Conservation (phyloP, 2,329 filamentous ascomycete species). For the Colletotrichum simmondsii region DNA sequence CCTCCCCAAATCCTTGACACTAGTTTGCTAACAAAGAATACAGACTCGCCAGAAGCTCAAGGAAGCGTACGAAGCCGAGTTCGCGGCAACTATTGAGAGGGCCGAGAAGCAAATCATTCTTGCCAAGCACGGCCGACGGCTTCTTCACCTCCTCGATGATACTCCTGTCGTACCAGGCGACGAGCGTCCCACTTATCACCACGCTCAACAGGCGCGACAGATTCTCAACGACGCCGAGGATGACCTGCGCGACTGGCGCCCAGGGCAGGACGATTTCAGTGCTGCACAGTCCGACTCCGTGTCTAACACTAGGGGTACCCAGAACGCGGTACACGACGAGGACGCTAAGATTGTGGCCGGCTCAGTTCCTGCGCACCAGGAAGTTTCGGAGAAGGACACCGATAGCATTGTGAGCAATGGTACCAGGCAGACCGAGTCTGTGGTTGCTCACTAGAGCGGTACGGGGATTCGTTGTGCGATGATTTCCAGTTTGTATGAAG, state of each 20-base stretch:
- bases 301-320: slow-evolving; percentile 17
- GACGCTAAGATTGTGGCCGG: slow-evolving; percentile 20
- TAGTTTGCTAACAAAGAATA: not conserved
- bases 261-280: slow-evolving; percentile 50
- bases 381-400: not conserved
- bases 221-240: slow-evolving; percentile 93
- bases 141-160: slow-evolving; percentile 89
- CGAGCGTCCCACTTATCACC: slow-evolving; percentile 73
- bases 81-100: slow-evolving; percentile 91
- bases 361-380: slow-evolving; percentile 1
- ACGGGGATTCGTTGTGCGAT: not conserved
- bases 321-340: slow-evolving; percentile 17
- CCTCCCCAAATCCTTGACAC: no score
- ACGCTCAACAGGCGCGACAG: slow-evolving; percentile 77
- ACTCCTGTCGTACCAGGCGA: slow-evolving; percentile 91
- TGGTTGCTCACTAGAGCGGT: not conserved
- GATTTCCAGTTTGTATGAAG: not conserved
- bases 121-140: slow-evolving; percentile 86
- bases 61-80: slow-evolving; percentile 90
- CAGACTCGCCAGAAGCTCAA: slow-evolving; percentile 96
- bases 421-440: slow-evolving; percentile 16
- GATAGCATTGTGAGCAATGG: slow-evolving; percentile 2
- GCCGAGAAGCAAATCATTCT: slow-evolving; percentile 97
- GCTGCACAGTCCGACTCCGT: slow-evolving; percentile 11
- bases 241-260: slow-evolving; percentile 81